Conservation (phyloP, 305 asterid genomes). For the Solanum hybrid region DNA sequence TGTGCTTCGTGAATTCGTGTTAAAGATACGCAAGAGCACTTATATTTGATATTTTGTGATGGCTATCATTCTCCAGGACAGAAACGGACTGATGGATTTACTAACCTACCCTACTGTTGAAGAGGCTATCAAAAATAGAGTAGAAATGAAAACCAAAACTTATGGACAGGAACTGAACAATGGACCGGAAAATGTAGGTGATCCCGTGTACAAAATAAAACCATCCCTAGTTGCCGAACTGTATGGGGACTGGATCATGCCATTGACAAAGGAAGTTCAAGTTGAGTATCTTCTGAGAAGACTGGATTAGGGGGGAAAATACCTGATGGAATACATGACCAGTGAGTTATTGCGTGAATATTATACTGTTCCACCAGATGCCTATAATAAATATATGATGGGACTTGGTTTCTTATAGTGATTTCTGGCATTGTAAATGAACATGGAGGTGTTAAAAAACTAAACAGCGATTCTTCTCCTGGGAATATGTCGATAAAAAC, state of each 20-base stretch:
- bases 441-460: not conserved
- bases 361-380: not conserved
- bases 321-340: not conserved
- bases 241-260: slow-evolving; percentile 90
- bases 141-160: slow-evolving; percentile 61
- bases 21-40: not conserved
- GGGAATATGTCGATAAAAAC: not conserved
- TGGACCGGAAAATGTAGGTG: slow-evolving; percentile 17
- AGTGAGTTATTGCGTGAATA: not conserved
- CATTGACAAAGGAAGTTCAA: slow-evolving; percentile 86
- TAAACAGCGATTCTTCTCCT: not conserved
- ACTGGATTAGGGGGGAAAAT: slow-evolving; percentile 29
- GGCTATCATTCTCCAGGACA: slow-evolving; percentile 34
- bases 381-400: not conserved
- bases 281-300: slow-evolving; percentile 69
- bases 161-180: slow-evolving; percentile 55
- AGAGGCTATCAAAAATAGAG: slow-evolving; percentile 50
- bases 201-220: slow-evolving; percentile 58
- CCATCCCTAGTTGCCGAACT: slow-evolving; percentile 64
- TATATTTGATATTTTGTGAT: not conserved
- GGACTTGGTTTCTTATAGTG: not conserved
- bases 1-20: not conserved
- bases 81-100: slow-evolving; percentile 42
- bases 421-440: not conserved
- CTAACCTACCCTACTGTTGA: slow-evolving; percentile 68